Evolutionary conservation across 768 basidiomycete genomes (phyloP), one percentile per base, ranked within the genome.

Genomic region (Naganishia vishniacii): DNA sequence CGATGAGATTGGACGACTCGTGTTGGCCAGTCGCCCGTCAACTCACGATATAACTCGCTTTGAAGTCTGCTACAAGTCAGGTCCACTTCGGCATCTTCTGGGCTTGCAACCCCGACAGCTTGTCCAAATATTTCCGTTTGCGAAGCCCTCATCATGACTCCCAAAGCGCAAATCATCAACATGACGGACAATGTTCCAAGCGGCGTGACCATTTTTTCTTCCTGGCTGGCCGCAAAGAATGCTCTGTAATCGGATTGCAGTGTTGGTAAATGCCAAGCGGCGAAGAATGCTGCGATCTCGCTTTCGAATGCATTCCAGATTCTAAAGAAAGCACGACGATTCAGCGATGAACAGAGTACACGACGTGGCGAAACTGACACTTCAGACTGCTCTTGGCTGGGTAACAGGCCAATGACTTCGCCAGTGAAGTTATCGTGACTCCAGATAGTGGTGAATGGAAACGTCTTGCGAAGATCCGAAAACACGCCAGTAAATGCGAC

Each of bases 361-460:
- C 20, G 32, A 18, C 16, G 13, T 8, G 6, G 4, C 2, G 1
- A 25, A 13, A 66, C 73, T 64, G 47, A 76, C 72, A 74, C 6
- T 62, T 73, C 71, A 0, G 76, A 67, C 48, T 77, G 74, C 47
- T 69, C 69, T 25, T 60, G 31, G 46, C 63, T 70, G 9, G 76
- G 76, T 16, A 77, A 46, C 0, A 77, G 67, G 2, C 72, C 73
- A 20, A 77, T 71, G 60, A 77, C 72, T 56, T 77, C 76, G 12
- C 66, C 72, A 20, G 65, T 71, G 59, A 75, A 77, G 51, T 74
- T 73, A 42, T 77, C 76, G 48, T 75, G 74, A 65, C 71, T 73
- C 76, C 76, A 77, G 45, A 77, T 77, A 3, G 76, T 77, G 9
- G 76, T 75, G 61, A 77, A 77, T 3, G 76, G 76, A 56, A 74